Evolutionary conservation across 1,284 basidiomycete genomes (phyloP), one percentile per base, ranked within the genome.

Genomic region (Tilletia walkeri): DNA sequence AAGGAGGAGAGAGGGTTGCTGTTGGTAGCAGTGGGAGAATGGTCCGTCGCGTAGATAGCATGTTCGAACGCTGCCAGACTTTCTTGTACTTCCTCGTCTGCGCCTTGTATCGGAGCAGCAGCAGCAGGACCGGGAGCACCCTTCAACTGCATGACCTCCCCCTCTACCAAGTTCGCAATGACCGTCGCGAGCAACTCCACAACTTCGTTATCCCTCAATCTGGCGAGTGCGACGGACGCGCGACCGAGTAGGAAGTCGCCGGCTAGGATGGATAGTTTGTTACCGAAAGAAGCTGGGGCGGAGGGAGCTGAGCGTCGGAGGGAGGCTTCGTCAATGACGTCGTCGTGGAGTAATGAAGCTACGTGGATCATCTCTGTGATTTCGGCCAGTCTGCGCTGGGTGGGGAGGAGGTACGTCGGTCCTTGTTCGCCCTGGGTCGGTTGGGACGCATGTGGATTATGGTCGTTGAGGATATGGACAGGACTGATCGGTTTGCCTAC

Each of bases 341-440:
- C 92, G 88, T 99, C 94, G 83, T 99, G 96, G 18, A 99, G 86
- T 6, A 96, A 87, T 0, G 93, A 95, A 39, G 96, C 95, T 74
- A 97, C 93, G 83, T 99, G 95, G 73, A 99, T 94, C 94, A 99
- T 97, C 84, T 99, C 96, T 66, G 94, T 91, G 70, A 99, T 96
- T 82, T 95, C 93, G 1, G 95, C 95, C 34, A 99, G 88, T 39
- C 95, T 90, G 34, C 91, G 86, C 84, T 99, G 95, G 0, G 93
- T 92, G 6, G 95, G 93, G 7, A 98, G 80, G 45, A 47, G 18
- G 9, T 20, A 6, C 39, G 47, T 16, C n/a, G 65, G 47, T 48
- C 41, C 20, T 20, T 14, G 6, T 41, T 4, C 12, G 14, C 16
- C 36, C 12, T 38, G 63, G 38, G 14, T 20, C 82, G 53, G 18